These are phyloP conservation scores for Phytophthora uliginosa DNA, from an alignment of 352 stramenopile genomes.

Conservation along the genomic window DNA sequence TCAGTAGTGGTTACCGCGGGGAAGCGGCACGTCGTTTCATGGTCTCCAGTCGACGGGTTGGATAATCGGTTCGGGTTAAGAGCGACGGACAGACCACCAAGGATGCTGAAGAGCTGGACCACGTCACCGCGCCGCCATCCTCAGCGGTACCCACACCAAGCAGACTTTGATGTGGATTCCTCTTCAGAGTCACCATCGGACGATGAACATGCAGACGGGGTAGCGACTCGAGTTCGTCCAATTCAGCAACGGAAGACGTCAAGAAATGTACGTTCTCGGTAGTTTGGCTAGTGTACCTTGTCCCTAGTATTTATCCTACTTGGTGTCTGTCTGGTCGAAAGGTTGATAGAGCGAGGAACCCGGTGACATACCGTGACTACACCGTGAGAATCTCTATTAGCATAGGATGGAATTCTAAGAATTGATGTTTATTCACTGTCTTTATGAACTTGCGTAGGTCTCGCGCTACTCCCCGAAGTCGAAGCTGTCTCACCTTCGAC, in stretches of 20 bases:
- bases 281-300: not conserved
- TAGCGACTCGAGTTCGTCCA: not conserved
- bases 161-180: not conserved
- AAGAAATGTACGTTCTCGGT: too few species aligned
- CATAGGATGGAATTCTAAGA: not conserved
- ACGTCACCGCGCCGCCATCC: not conserved
- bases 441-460: not conserved
- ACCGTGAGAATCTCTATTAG: conserved; percentile 8
- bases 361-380: conserved; percentile 8
- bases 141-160: conserved; percentile 2
- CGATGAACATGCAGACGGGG: conserved; percentile 1
- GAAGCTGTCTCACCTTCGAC: not conserved
- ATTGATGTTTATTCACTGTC: not conserved
- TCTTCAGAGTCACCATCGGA: conserved; percentile 22
- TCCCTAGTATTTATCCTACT: not conserved
- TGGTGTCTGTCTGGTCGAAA: conserved; percentile 1
- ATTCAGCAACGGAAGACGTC: not conserved
- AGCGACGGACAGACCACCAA: not conserved
- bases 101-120: conserved; percentile 21
- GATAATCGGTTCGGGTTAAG: conserved; percentile 1
- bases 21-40: conserved; percentile 40
- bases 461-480: not conserved
- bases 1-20: conserved; percentile 2
- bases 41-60: not conserved
- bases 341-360: conserved; percentile 3